Conservation (phyloP, 441 rosid species). For the Kokia cookei region DNA sequence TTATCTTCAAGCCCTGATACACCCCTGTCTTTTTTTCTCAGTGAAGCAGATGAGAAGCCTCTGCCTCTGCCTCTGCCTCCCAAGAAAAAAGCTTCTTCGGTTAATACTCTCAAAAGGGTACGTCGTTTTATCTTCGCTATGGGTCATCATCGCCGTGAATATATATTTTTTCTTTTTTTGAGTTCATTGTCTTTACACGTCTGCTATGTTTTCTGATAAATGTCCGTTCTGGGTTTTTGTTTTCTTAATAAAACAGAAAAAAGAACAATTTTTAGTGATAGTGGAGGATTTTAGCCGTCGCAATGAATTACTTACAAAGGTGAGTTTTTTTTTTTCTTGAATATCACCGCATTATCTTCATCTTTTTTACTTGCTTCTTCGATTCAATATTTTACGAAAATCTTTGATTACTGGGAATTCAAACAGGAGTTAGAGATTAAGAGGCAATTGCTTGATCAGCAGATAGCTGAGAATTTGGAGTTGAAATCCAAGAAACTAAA, state of each 20-base stretch:
- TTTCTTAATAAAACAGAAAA: conserved; percentile 18
- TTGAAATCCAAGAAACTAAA: conserved; percentile 18
- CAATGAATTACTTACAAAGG: conserved; percentile 16
- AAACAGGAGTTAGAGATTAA: conserved; percentile 24
- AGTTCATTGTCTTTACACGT: not conserved
- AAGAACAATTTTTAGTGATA: conserved; percentile 11
- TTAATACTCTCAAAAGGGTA: conserved; percentile 24
- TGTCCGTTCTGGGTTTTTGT: not conserved
- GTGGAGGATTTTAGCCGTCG: not conserved
- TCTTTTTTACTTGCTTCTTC: not conserved
- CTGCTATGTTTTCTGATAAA: not conserved
- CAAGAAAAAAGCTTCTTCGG: conserved; percentile 7
- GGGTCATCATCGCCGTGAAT: too few relatives aligned
- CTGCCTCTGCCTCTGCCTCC: conserved; percentile 1
- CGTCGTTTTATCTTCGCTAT: not conserved
- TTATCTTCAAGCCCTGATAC: conserved; percentile 35
- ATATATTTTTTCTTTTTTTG: not conserved
- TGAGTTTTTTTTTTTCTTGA: conserved; percentile 5
- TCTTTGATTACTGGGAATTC: not conserved
- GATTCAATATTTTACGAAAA: too few relatives aligned
- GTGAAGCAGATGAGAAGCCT: conserved; percentile 38
- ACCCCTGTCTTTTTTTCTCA: conserved; percentile 31
- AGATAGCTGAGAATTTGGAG: conserved; percentile 6
- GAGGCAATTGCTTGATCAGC: not conserved
- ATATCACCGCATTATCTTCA: not conserved